Base-by-base conservation (phyloP, 306 rosid genomes). In the Nissolia schottii region DNA sequence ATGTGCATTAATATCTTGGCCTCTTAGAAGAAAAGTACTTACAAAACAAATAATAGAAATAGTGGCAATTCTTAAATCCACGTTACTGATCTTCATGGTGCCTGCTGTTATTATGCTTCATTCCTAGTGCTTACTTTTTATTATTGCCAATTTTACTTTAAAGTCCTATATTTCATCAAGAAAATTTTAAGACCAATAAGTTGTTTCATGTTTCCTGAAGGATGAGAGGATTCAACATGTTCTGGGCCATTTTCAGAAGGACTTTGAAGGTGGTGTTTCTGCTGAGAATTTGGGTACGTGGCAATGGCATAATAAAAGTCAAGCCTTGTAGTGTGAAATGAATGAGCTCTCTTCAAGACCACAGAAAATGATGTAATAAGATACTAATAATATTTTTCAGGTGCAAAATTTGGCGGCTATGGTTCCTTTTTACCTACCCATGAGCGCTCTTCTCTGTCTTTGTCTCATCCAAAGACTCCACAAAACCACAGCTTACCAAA, bases 231-330 rank as follows among this genome's bases (percentile, higher is more conserved):
- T 93, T 73, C 89, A 83, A 27, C 62, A 81, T 79, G 62, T 77
- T 77, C 85, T 93, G 31, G 98, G 98, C 59, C 97, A 87, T 73
- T 80, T 88, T 77, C 91, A 80, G 77, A 87, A 84, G 76, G 93
- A 85, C 64, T 93, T 90, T 60, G 96, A 90, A 78, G 92, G 90
- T 53, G 85, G 83, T 71, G 71, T 81, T 20, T 84, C 80, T 70
- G 85, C 89, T 29, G 88, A 87, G 75, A 90, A 76, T 79, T 83
- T 87, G 78, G 96, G 98, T 93, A 79, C 79, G 90, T 81, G 73
- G 71, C 74, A 48, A 89, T 81, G 73, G 71, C 76, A 48, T 28
- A 50, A 48, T 71, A 22, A 63, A 46, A 68, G 67, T 70, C 35
- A 35, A 80, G 70, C 49, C 65, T 74, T 28, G 71, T 62, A 23